Percentiles rank a stretch among this genome's conserved stretches.
phyloP scores from a whole-genome alignment of 2,329 filamentous ascomycete genomes.

The Aspergillus texensis region DNA sequence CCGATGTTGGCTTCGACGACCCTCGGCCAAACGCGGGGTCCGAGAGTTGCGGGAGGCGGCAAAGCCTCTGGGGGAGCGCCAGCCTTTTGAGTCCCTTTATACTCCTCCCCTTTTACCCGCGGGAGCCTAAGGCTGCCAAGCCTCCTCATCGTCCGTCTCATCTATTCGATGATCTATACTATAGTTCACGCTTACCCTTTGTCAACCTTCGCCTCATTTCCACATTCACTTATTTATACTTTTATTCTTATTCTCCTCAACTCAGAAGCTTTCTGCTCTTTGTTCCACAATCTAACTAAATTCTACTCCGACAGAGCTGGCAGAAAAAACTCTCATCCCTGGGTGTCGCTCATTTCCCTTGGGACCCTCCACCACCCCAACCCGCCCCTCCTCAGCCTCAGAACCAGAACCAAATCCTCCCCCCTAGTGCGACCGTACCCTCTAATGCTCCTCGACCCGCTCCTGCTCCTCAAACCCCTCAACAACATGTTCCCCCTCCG shows the following conservation, averaged over 20 bases:
- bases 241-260: background rate
- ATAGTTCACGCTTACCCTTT: conserved; percentile 6
- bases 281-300: background rate
- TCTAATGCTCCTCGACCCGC: conserved; percentile 47
- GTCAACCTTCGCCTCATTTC: background rate
- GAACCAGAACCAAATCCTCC: conserved; percentile 41
- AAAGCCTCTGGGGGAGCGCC: conserved; percentile 36
- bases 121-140: conserved; percentile 26
- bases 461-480: conserved; percentile 31
- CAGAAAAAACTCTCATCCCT: conserved; percentile 85
- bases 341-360: conserved; percentile 85
- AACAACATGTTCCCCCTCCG: conserved; percentile 41
- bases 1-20: conserved; percentile 29
- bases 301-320: conserved; percentile 69
- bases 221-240: background rate
- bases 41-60: conserved; percentile 38
- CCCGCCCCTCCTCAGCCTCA: conserved; percentile 50
- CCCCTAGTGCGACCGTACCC: conserved; percentile 43
- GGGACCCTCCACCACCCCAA: conserved; percentile 80
- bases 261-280: background rate
- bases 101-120: conserved; percentile 39
- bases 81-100: conserved; percentile 45
- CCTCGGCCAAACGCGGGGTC: conserved; percentile 33
- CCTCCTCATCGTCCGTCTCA: conserved; percentile 1
- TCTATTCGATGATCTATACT: background rate